Evolutionary conservation across 2,329 filamentous ascomycete species (phyloP), one percentile per base, ranked within the genome.

Genomic region (Nannizziopsis barbatae): DNA sequence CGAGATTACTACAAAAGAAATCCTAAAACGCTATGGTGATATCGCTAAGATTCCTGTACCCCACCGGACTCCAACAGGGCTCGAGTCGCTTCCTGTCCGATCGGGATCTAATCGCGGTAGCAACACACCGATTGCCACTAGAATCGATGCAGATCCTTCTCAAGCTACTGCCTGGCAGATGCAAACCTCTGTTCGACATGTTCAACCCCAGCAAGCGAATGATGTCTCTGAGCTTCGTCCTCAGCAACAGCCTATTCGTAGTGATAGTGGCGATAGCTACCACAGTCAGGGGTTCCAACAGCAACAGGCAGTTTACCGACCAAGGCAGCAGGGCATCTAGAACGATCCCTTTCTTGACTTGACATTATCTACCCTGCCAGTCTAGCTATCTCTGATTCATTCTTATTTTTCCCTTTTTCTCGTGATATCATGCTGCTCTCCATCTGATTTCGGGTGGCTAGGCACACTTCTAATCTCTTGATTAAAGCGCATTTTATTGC

Each of bases 1-100:
- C 40, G 90, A 98, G 52, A 82, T 95, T 53, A 95, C 90, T 1
- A 94, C 89, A 5, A 98, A 98, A 66, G 92, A 98, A 60, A 96
- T 98, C 47, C 75, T 98, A 45, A 94, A 90, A 64, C 81, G 87
- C 49, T 95, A 93, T 66, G 88, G 88, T 43, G 86, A 94, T 60
- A 83, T 92, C 53, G 80, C 69, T 68, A 84, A 71, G 70, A 77
- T 69, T 68, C 72, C 66, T 77, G 80, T 66, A 68, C 75, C 60
- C 69, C 74, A 63, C 74, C 80, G 61, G 69, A 58, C 62, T 17
- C 75, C 64, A 55, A 65, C 63, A 70, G 74, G 61, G 70, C 74
- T 65, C 71, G 75, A 65, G 73, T 73, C 63, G 76, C 78, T 65
- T 73, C 69, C 65, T 53, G 70, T 61, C 50, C 65, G 65, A 51